phyloP scores from a whole-genome alignment of 352 stramenopile species.

The Phytophthora sp. region DNA sequence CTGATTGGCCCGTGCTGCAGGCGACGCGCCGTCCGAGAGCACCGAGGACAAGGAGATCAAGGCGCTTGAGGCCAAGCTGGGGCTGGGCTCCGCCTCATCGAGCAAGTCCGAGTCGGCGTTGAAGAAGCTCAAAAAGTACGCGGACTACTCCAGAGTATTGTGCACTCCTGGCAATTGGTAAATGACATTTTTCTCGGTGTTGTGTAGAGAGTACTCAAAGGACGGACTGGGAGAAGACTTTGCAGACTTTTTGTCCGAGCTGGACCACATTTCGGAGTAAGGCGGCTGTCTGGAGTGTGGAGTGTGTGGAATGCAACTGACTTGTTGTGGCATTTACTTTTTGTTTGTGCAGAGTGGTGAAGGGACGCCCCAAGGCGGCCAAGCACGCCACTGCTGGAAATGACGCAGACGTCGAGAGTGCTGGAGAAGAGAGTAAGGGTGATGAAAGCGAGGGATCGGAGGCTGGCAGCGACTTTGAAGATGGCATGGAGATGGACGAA shows the following conservation, averaged over 20 bases:
- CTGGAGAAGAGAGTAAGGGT: conserved; percentile 27
- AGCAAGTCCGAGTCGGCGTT: conserved; percentile 52
- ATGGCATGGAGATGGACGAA: conserved; percentile 79
- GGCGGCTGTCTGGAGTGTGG: background rate
- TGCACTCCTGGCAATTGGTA: background rate
- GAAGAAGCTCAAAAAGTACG: conserved; percentile 77
- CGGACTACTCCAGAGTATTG: background rate
- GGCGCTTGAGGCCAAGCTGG: conserved; percentile 75
- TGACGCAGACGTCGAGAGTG: conserved; percentile 28
- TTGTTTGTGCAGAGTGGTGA: conserved; percentile 59
- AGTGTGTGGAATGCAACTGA: background rate
- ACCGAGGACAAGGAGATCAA: conserved; percentile 72
- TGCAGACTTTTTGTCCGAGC: conserved; percentile 70
- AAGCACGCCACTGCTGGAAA: conserved; percentile 5
- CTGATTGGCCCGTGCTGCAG: conserved; percentile 2
- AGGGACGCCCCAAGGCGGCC: conserved; percentile 40
- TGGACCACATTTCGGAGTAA: conserved; percentile 82
- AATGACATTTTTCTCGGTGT: conserved; percentile 15
- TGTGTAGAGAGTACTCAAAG: conserved; percentile 72
- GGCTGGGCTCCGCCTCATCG: conserved; percentile 36
- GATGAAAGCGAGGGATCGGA: conserved; percentile 36
- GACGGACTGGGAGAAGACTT: conserved; percentile 86
- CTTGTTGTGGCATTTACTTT: conserved; percentile 2
- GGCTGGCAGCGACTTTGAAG: conserved; percentile 27
- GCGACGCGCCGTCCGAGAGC: conserved; percentile 32